phyloP scores from a whole-genome alignment of 2,329 filamentous ascomycete species.

The Dissoconium aciculare region DNA sequence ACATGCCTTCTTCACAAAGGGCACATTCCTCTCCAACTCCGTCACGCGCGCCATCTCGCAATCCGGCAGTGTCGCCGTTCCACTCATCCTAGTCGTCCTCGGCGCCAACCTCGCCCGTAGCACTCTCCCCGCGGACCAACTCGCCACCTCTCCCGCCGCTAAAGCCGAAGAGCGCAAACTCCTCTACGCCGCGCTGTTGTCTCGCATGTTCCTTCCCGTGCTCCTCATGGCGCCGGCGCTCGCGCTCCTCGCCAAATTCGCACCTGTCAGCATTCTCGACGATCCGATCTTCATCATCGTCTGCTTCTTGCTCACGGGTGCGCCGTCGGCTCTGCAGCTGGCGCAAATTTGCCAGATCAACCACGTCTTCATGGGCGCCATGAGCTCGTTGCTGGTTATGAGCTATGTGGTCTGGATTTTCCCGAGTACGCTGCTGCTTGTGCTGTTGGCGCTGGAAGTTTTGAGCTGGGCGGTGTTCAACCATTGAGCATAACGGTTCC shows the following conservation, averaged over 20 bases:
- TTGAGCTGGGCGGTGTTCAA: conserved; percentile 60
- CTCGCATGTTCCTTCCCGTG: conserved; percentile 84
- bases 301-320: conserved; percentile 88
- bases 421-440: conserved; percentile 77
- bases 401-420: conserved; percentile 94
- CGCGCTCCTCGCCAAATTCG: conserved; percentile 73
- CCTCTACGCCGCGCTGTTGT: conserved; percentile 69
- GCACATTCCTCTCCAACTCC: conserved; percentile 82
- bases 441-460: conserved; percentile 82
- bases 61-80: conserved; percentile 80
- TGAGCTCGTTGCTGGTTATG: conserved; percentile 86
- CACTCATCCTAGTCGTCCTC: conserved; percentile 85
- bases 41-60: conserved; percentile 77
- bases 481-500: too few species aligned
- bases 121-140: conserved; percentile 56
- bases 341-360: conserved; percentile 99
- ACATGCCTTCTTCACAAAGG: conserved; percentile 70
- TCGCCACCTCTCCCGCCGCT: conserved; percentile 55
- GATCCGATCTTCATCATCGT: conserved; percentile 98
- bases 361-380: conserved; percentile 84
- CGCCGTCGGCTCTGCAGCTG: conserved; percentile 82
- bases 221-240: conserved; percentile 83
- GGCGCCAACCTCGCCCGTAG: conserved; percentile 90
- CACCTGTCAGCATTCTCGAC: conserved; percentile 84
- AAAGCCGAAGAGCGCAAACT: conserved; percentile 54